Conservation (phyloP, 805 yeast species). For the Yamadazyma olivae region DNA sequence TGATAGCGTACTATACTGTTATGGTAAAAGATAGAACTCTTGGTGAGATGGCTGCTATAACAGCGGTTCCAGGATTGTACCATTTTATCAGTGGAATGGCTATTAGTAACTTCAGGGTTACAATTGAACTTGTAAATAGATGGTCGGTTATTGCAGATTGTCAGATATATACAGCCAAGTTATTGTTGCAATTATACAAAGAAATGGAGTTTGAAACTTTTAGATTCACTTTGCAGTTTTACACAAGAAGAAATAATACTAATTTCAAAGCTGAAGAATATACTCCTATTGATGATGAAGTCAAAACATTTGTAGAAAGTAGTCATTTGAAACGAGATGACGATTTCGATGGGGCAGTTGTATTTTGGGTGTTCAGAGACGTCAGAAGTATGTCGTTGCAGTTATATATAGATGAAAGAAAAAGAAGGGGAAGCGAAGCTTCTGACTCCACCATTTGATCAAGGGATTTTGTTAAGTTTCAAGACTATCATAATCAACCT, state of each 20-base stretch:
- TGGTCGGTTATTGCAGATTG: conserved; percentile 19
- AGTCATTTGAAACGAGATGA: conserved; percentile 12
- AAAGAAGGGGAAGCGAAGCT: conserved; percentile 5
- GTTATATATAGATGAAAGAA: conserved; percentile 11
- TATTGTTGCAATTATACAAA: conserved; percentile 13
- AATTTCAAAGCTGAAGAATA: conserved; percentile 5
- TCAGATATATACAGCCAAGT: conserved; percentile 14
- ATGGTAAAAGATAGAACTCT: conserved; percentile 10
- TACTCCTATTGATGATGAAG: conserved; percentile 8
- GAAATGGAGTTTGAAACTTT: conserved; percentile 21
- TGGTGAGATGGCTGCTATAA: conserved; percentile 15
- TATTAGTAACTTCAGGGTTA: conserved; percentile 17
- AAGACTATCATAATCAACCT: conserved; percentile 5
- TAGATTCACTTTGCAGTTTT: conserved; percentile 14
- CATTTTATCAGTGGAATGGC: conserved; percentile 21
- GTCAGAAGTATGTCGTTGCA: conserved; percentile 20
- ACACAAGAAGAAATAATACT: conserved; percentile 10
- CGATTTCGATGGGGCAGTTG: conserved; percentile 18
- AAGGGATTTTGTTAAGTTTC: conserved; percentile 1
- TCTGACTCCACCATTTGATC: conserved; percentile 1
- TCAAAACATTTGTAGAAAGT: conserved; percentile 5
- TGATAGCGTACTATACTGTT: conserved; percentile 15
- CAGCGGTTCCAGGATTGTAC: conserved; percentile 21
- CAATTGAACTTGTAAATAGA: conserved; percentile 11
- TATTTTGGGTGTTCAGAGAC: conserved; percentile 23